These are phyloP conservation scores for Selenicereus undatus DNA, from an alignment of 148 eudicot species.

Conservation along the genomic window DNA sequence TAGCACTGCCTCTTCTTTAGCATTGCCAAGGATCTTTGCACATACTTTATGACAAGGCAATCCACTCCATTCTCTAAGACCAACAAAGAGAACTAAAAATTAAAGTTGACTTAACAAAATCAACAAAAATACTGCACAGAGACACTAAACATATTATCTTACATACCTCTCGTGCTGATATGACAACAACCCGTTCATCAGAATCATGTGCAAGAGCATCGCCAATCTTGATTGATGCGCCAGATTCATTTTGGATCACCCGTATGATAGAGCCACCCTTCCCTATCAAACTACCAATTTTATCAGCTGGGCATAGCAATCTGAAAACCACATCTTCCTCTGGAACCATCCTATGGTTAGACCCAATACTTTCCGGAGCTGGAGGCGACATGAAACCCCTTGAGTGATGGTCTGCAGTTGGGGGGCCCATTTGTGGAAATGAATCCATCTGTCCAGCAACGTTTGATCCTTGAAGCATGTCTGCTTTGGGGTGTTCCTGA, in stretches of 20 bases:
- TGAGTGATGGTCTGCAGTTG: constrained; percentile 27
- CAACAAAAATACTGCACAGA: neutral
- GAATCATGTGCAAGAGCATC: constrained; percentile 42
- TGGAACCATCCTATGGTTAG: constrained; percentile 38
- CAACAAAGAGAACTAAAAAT: neutral
- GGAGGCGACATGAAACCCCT: constrained; percentile 29
- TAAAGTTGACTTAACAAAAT: neutral
- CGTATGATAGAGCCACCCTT: constrained; percentile 51
- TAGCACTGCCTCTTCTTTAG: neutral
- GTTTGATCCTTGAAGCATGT: constrained; percentile 34
- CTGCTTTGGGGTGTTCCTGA: constrained; percentile 44
- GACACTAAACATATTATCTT: neutral
- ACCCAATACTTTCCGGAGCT: constrained; percentile 36
- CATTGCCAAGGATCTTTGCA: constrained; percentile 1
- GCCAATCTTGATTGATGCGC: constrained; percentile 54
- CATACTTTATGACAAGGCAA: neutral
- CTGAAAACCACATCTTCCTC: constrained; percentile 56
- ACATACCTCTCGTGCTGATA: constrained; percentile 64
- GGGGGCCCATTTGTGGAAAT: constrained; percentile 24
- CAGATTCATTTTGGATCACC: constrained; percentile 47
- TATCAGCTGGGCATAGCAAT: constrained; percentile 45
- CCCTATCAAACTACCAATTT: constrained; percentile 56
- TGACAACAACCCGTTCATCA: constrained; percentile 49
- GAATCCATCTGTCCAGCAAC: constrained; percentile 21
- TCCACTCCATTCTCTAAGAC: neutral